These are phyloP conservation scores for Lunasporangiospora selenospora DNA, from an alignment of 192 early-diverging fungal genomes.

Conservation along the genomic window DNA sequence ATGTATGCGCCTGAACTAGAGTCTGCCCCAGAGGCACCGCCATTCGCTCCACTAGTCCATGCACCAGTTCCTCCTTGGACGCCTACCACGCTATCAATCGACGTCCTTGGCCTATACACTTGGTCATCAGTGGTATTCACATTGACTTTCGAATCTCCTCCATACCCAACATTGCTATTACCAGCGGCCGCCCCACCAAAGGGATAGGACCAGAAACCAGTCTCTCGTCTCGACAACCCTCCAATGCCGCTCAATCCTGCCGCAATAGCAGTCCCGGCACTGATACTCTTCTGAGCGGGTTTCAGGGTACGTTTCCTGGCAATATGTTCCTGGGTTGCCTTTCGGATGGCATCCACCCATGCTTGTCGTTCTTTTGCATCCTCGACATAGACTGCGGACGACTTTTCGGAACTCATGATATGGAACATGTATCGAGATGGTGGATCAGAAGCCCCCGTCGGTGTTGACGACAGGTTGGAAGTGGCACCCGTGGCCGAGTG, in stretches of 20 bases:
- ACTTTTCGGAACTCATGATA: conserved; percentile 81
- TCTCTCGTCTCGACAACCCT: conserved; percentile 22
- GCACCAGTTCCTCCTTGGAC: too few species aligned
- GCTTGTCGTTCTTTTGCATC: conserved; percentile 58
- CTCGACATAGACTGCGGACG: conserved; percentile 75
- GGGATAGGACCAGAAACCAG: conserved; percentile 33
- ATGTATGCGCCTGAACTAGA: too few species aligned
- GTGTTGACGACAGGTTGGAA: conserved; percentile 21
- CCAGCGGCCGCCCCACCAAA: too few species aligned
- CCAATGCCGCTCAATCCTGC: conserved; percentile 30
- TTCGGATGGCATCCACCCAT: conserved; percentile 71
- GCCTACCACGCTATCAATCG: too few species aligned
- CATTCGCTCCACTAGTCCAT: too few species aligned
- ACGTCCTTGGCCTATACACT: too few species aligned
- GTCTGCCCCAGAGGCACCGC: too few species aligned
- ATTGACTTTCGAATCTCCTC: too few species aligned
- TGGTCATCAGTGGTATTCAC: too few species aligned
- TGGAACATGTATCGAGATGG: conserved; percentile 74
- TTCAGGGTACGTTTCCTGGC: conserved; percentile 65
- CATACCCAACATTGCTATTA: too few species aligned
- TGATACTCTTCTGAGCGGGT: conserved; percentile 40
- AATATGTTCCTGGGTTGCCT: conserved; percentile 62
- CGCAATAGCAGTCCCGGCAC: too few species aligned
- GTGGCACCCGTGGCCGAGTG: background rate
- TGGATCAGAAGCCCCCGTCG: conserved; percentile 60